Conservation (phyloP, 768 basidiomycete genomes). For the Amanita fuliginea region DNA sequence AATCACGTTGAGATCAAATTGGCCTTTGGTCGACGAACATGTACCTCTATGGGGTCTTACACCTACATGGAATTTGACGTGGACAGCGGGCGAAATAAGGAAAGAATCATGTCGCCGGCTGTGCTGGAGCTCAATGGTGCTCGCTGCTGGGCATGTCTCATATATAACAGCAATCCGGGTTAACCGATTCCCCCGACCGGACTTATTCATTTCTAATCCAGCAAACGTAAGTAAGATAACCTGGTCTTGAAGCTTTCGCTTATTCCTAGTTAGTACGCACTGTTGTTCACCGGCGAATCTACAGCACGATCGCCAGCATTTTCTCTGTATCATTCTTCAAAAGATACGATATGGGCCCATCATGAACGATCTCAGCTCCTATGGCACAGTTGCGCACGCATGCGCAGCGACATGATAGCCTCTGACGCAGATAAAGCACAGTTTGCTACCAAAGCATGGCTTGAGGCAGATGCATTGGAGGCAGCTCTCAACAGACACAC, state of each 20-base stretch:
- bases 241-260: neutral
- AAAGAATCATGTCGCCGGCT: slow-evolving; percentile 65
- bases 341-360: slow-evolving; percentile 69
- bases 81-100: slow-evolving; percentile 45
- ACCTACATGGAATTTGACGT: neutral
- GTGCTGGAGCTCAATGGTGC: slow-evolving; percentile 61
- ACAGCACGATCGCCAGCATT: slow-evolving; percentile 24
- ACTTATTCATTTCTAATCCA: slow-evolving; percentile 51
- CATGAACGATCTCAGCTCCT: slow-evolving; percentile 58
- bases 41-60: slow-evolving; percentile 23
- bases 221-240: slow-evolving; percentile 41
- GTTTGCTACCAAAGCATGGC: slow-evolving; percentile 60
- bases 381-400: slow-evolving; percentile 63
- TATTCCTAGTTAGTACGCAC: slow-evolving; percentile 36
- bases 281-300: slow-evolving; percentile 72
- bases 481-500: slow-evolving; percentile 49
- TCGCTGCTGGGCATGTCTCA: slow-evolving; percentile 53
- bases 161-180: slow-evolving; percentile 37
- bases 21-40: slow-evolving; percentile 38
- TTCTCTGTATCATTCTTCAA: slow-evolving; percentile 22
- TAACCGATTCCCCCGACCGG: slow-evolving; percentile 18
- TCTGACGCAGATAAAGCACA: slow-evolving; percentile 42
- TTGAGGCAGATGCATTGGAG: slow-evolving; percentile 60
- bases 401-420: slow-evolving; percentile 31
- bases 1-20: slow-evolving; percentile 39